Base-by-base conservation (phyloP, 345 rosid species). In the Corchorus capsularis region DNA sequence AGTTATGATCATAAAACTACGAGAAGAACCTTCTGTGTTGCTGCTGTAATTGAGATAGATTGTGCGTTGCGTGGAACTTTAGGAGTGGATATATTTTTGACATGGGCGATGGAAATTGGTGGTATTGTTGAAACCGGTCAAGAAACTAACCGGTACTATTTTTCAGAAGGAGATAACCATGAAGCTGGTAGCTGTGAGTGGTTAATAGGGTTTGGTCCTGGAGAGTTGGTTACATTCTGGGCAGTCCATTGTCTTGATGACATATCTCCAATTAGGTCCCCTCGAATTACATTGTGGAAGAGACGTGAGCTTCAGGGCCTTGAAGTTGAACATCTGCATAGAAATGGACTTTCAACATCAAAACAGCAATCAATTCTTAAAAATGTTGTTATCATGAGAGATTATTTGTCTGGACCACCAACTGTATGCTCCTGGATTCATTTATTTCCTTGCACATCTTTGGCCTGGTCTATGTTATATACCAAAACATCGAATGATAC, bases 211-310 rank as follows among this genome's bases (percentile, higher is more conserved):
- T 85, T 88, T 80, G 94, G 97, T 78, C 94, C 96, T 73, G 94
- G 94, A 77, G 79, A 74, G 9, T 75, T 72, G 43, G 85, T 89
- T 75, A 83, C 89, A 74, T 88, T 90, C 80, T 94, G 98, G 98
- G 91, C 96, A 76, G 80, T 94, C 76, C 97, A 92, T 75, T 90
- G 94, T 83, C 96, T 94, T 78, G 97, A 94, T 79, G 97, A 91
- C 79, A 78, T 82, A 37, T 87, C 93, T 59, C 94, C 97, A 47
- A 63, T 91, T 83, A 88, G 97, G 85, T 90, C 84, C 72, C 98
- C 97, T 60, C 91, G 89, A 49, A 82, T 90, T 73, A 87, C 88
- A 13, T 76, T 91, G 69, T 90, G 93, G 93, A 89, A 83, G 83
- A 89, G 79, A 59, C 85, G 87, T 75, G 89, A 89, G 69, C 73